These are phyloP conservation scores for Hypholoma sublateritium DNA, from an alignment of 768 basidiomycete genomes.

Conservation along the genomic window DNA sequence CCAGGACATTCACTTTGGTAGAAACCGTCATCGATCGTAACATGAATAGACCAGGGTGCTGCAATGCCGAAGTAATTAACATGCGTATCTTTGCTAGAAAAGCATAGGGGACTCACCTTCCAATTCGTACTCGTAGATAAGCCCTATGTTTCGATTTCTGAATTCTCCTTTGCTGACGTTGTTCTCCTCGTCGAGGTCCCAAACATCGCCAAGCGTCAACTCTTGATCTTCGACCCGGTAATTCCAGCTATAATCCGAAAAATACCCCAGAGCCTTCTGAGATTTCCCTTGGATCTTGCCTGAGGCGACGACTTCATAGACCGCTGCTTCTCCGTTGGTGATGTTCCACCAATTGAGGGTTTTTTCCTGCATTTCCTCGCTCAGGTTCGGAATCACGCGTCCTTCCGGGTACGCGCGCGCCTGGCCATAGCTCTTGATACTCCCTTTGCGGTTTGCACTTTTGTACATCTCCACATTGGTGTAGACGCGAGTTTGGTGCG, in stretches of 20 bases:
- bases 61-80: not conserved
- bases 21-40: slow-evolving; percentile 12
- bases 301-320: slow-evolving; percentile 13
- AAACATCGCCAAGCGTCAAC: slow-evolving; percentile 8
- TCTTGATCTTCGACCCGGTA: slow-evolving; percentile 12
- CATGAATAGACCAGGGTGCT: slow-evolving; percentile 9
- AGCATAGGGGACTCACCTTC: slow-evolving; percentile 2
- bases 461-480: slow-evolving; percentile 15
- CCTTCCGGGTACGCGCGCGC: slow-evolving; percentile 5
- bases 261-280: not conserved
- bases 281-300: slow-evolving; percentile 5
- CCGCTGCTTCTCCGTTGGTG: slow-evolving; percentile 5
- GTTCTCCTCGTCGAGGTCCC: slow-evolving; percentile 9
- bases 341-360: slow-evolving; percentile 3
- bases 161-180: slow-evolving; percentile 12
- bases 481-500: slow-evolving; percentile 11
- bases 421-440: slow-evolving; percentile 14
- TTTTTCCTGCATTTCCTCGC: slow-evolving; percentile 1
- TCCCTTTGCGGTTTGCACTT: slow-evolving; percentile 2
- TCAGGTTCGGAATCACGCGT: not conserved
- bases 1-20: slow-evolving; percentile 2
- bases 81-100: not conserved
- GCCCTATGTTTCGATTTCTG: slow-evolving; percentile 7
- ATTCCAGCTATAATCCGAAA: slow-evolving; percentile 7
- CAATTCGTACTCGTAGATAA: slow-evolving; percentile 13